Conservation (phyloP, 2,329 filamentous ascomycete genomes). For the Fusarium ambrosium region DNA sequence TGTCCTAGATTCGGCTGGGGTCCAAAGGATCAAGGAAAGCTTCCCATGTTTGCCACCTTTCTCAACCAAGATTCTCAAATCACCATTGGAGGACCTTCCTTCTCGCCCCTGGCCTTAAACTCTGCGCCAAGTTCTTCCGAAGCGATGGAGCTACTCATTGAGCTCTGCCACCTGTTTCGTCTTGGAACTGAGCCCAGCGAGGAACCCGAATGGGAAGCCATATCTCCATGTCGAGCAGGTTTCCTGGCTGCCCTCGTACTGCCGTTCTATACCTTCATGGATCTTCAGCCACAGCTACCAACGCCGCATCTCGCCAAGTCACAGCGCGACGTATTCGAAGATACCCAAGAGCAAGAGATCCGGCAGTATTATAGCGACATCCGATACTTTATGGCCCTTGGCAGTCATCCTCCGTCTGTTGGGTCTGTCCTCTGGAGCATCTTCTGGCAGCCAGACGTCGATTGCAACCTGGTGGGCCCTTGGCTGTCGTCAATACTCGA, state of each 20-base stretch:
- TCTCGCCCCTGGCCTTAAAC: not conserved
- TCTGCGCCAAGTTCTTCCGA: constrained; percentile 8
- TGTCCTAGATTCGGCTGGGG: not conserved
- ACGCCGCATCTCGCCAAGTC: not conserved
- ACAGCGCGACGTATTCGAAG: not conserved
- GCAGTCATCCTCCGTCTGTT: not conserved
- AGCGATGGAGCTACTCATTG: not conserved
- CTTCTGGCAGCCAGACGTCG: constrained; percentile 8
- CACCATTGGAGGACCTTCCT: not conserved
- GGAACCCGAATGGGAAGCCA: not conserved
- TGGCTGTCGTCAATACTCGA: constrained; percentile 6
- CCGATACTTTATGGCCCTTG: constrained; percentile 6
- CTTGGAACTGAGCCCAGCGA: not conserved
- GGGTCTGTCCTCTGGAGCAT: constrained; percentile 9
- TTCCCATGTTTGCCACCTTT: not conserved
- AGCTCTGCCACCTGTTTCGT: not conserved
- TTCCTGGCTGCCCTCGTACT: constrained; percentile 1
- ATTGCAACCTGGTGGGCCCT: not conserved
- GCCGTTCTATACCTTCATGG: constrained; percentile 6
- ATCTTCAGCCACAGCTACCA: not conserved
- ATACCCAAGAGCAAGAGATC: not conserved
- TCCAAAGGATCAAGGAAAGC: not conserved
- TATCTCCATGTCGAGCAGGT: not conserved
- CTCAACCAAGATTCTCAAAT: not conserved
- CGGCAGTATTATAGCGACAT: not conserved